Evolutionary conservation across 305 asterid species (phyloP).

Genomic region (Solanum hybrid): DNA sequence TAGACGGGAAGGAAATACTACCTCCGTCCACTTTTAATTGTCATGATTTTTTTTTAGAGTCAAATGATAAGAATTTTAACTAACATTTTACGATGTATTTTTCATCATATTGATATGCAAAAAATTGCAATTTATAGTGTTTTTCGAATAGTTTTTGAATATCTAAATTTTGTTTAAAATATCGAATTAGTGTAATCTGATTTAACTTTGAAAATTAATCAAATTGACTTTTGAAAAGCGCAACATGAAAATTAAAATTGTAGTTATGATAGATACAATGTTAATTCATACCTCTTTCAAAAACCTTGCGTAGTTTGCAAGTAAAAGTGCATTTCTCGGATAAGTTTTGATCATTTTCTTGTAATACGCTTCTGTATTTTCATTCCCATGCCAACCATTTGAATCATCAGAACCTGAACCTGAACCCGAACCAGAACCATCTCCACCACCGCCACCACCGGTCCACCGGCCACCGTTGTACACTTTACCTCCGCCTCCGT

Average conservation of each 20-base stretch:
- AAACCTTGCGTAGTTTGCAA: slow-evolving; percentile 67
- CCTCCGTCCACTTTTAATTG: not conserved
- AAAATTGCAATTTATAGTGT: no score
- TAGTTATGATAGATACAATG: not conserved
- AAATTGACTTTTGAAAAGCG: no score
- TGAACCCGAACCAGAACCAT: not conserved
- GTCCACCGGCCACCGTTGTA: not conserved
- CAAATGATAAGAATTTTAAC: no score
- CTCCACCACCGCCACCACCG: slow-evolving; percentile 32
- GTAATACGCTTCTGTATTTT: slow-evolving; percentile 50
- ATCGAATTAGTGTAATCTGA: no score
- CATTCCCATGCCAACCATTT: slow-evolving; percentile 39
- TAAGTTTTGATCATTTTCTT: slow-evolving; percentile 60
- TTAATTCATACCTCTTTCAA: slow-evolving; percentile 47
- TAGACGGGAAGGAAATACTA: not conserved
- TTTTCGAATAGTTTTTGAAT: not conserved
- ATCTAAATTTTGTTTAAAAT: no score
- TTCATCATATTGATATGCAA: no score
- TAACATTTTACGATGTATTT: no score
- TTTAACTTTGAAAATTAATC: no score
- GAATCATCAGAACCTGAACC: slow-evolving; percentile 36
- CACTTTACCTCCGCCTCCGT: slow-evolving; percentile 19
- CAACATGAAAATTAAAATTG: no score
- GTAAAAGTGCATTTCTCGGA: slow-evolving; percentile 54
- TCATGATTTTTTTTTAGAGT: no score